Evolutionary conservation across 495 filamentous ascomycete species (phyloP).

Genomic region (Daldinia vernicosa): DNA sequence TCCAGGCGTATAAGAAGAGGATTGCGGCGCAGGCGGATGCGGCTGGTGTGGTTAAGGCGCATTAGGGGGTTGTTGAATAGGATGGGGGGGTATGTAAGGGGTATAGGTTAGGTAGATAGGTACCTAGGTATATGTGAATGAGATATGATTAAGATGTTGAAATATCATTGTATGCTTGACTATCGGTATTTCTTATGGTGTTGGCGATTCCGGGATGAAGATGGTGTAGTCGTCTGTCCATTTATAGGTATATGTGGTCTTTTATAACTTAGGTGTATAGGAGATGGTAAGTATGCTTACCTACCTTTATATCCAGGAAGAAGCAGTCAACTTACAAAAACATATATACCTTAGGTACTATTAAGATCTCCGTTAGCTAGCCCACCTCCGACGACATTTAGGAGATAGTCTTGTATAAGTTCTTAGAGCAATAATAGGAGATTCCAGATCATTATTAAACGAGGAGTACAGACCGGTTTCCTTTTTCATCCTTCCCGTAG

Average conservation of each 20-base stretch:
- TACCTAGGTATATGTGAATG: not conserved
- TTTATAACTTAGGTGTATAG: too few species aligned
- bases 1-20: constrained; percentile 97
- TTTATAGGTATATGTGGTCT: not conserved
- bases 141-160: constrained; percentile 3
- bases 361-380: too few species aligned
- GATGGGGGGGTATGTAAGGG: not conserved
- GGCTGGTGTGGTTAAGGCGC: constrained; percentile 77
- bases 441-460: too few species aligned
- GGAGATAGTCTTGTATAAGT: too few species aligned
- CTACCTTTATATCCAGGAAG: too few species aligned
- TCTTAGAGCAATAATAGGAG: too few species aligned
- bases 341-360: too few species aligned
- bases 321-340: too few species aligned
- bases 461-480: too few species aligned
- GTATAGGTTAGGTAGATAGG: not conserved
- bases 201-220: not conserved
- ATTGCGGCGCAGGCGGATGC: constrained; percentile 90
- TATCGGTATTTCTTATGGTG: not conserved
- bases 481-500: too few species aligned
- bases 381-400: too few species aligned
- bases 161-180: not conserved
- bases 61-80: constrained; percentile 41
- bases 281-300: too few species aligned
- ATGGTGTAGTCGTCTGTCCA: not conserved